A percentile compares a stretch with the other conserved stretches of the same genome.
Evolutionary conservation across 2,329 filamentous ascomycete genomes (phyloP).

Genomic region (Microcyclospora pomicola): DNA sequence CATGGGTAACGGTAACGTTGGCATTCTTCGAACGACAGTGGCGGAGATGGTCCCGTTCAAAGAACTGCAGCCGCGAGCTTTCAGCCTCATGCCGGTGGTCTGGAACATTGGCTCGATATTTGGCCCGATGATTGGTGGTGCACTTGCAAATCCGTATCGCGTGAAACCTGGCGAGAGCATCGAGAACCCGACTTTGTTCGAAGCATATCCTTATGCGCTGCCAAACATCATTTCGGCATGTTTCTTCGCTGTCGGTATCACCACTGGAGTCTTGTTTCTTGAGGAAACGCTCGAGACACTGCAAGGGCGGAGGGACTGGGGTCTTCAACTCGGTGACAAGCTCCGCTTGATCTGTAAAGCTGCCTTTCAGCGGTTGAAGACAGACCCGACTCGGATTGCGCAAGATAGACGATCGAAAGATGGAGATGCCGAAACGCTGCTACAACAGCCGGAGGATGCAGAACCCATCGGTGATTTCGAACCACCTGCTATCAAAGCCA

Average conservation of each 20-base stretch:
- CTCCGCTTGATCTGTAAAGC: constrained; percentile 30
- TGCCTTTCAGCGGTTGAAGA: background rate
- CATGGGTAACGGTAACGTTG: constrained; percentile 67
- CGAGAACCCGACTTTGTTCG: constrained; percentile 48
- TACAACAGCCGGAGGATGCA: constrained; percentile 13
- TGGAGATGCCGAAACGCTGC: constrained; percentile 14
- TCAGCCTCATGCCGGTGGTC: constrained; percentile 83
- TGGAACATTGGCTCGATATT: constrained; percentile 83
- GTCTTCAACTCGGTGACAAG: constrained; percentile 56
- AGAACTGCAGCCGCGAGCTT: constrained; percentile 75
- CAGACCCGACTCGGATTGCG: too few relatives aligned
- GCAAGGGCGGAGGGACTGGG: constrained; percentile 57
- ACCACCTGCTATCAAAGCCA: constrained; percentile 7
- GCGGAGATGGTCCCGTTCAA: constrained; percentile 83
- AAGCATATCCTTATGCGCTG: constrained; percentile 64
- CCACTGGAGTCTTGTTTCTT: constrained; percentile 64
- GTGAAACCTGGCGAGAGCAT: constrained; percentile 46
- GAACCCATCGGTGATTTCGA: constrained; percentile 2
- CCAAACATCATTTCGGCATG: constrained; percentile 67
- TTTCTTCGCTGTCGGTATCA: constrained; percentile 66
- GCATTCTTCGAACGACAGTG: constrained; percentile 72
- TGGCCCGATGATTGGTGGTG: constrained; percentile 75
- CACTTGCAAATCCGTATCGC: constrained; percentile 66
- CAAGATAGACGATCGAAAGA: background rate
- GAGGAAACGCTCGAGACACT: constrained; percentile 71